phyloP scores from a whole-genome alignment of 305 asterid species.

The Plantago coronopus region DNA sequence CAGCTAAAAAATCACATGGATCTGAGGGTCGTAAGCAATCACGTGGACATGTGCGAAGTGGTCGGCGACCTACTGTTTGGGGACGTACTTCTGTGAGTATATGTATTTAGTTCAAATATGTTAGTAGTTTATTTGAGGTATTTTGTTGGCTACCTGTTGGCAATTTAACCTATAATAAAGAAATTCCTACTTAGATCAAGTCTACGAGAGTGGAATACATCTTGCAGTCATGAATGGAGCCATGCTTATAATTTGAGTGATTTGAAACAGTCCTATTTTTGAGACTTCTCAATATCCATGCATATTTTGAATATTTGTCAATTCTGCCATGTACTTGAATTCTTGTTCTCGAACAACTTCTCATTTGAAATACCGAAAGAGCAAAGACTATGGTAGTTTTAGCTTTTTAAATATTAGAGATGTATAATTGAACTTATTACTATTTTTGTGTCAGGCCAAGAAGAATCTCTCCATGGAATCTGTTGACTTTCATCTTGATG shows the following conservation, averaged over 20 bases:
- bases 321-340: constrained; percentile 4
- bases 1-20: constrained; percentile 38
- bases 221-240: not conserved
- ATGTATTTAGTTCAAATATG: constrained; percentile 14
- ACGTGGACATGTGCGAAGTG: constrained; percentile 40
- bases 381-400: not conserved
- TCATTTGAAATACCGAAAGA: not conserved
- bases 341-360: constrained; percentile 7
- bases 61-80: constrained; percentile 51
- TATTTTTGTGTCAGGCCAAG: constrained; percentile 43
- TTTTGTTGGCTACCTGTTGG: constrained; percentile 7
- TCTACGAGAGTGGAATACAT: not conserved
- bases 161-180: not conserved
- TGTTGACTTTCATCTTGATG: constrained; percentile 57
- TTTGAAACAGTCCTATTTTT: not conserved
- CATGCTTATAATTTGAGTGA: not conserved
- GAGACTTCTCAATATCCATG: constrained; percentile 2
- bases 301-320: constrained; percentile 14
- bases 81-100: constrained; percentile 80
- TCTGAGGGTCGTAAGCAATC: constrained; percentile 23
- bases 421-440: constrained; percentile 22
- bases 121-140: constrained; percentile 6
- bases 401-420: constrained; percentile 8
- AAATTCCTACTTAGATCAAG: not conserved
- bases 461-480: constrained; percentile 90